Evolutionary conservation across 176 grass and related monocot genomes (phyloP), one percentile per base, ranked within the genome.

Genomic region (Aegilops umbellulata): DNA sequence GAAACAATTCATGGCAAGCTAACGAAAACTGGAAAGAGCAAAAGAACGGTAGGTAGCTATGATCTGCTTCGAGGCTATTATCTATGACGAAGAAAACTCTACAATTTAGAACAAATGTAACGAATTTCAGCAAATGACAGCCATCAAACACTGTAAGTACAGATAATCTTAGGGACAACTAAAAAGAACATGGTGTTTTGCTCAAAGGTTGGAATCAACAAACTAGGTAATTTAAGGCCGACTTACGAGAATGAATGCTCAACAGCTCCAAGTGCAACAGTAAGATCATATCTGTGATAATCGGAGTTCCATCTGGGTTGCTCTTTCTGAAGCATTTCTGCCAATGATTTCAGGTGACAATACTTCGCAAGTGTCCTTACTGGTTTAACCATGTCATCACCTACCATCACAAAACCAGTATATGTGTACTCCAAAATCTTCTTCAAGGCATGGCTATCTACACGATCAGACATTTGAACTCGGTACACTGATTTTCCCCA

Each of bases 351-450:
- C 90, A 98, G 81, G 12, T 87, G 30, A 70, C 95, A 98, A 85
- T 90, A 89, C 83, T 90, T 95, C 1, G 93, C 72, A 23, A 98
- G 89, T 62, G 85, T 68, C 70, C 74, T 95, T n/a, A 98, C 24
- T 29, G 88, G 90, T 82, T 90, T 95, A 57, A 84, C 65, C 67
- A 76, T 78, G 42, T 68, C 84, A 86, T 81, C 82, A 69, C 90
- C 87, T 65, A 70, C 77, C 10, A 34, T 47, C 51, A 88, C 77
- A 70, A 82, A 94, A 46, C 88, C 89, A 83, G 91, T 86, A 86
- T 95, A 98, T 47, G 91, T 31, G 55, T 98, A 95, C 58, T 92
- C 93, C 91, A 98, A 79, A 84, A 95, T 76, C 82, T 90, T 98
- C 68, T 81, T 81, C 70, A 98, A 63, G 77, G 91, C 88, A 13